Percentiles rank a stretch among this genome's conserved stretches.
These are phyloP conservation scores for Penicillium decumbens DNA, from an alignment of 2,329 filamentous ascomycete genomes.

Conservation along the genomic window DNA sequence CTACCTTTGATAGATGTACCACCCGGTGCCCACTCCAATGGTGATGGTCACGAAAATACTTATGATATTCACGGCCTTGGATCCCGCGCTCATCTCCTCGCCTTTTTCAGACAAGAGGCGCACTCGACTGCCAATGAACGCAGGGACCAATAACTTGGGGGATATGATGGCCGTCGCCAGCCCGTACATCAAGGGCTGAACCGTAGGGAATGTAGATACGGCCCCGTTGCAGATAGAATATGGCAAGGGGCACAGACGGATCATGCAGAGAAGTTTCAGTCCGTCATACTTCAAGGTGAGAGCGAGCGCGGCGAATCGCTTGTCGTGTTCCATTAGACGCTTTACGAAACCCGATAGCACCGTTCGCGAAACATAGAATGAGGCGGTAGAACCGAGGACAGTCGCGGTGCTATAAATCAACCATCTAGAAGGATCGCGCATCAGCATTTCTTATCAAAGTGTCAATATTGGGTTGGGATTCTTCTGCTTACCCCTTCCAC, in stretches of 20 bases:
- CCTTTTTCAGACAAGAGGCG: slow-evolving; percentile 77
- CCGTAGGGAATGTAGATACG: slow-evolving; percentile 85
- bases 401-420: slow-evolving; percentile 75
- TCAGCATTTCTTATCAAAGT: slow-evolving; percentile 1
- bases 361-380: slow-evolving; percentile 76
- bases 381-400: slow-evolving; percentile 68
- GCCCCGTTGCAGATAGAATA: slow-evolving; percentile 94
- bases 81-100: slow-evolving; percentile 72
- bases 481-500: slow-evolving; percentile 60
- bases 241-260: slow-evolving; percentile 85
- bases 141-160: slow-evolving; percentile 84
- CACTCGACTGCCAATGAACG: slow-evolving; percentile 84
- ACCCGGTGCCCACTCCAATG: slow-evolving; percentile 71
- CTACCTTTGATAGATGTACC: slow-evolving; percentile 72
- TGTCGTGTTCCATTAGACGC: slow-evolving; percentile 73
- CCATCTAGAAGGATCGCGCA: slow-evolving; percentile 57
- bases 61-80: slow-evolving; percentile 77
- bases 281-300: slow-evolving; percentile 88
- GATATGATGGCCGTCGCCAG: slow-evolving; percentile 75
- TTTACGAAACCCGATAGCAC: slow-evolving; percentile 75
- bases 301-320: slow-evolving; percentile 79
- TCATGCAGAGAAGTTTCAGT: slow-evolving; percentile 81
- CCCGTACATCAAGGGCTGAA: slow-evolving; percentile 69
- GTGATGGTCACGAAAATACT: slow-evolving; percentile 68
- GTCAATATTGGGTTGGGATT: neutral